phyloP scores from a whole-genome alignment of 257 asterid genomes.

The Knoxia roxburghii region DNA sequence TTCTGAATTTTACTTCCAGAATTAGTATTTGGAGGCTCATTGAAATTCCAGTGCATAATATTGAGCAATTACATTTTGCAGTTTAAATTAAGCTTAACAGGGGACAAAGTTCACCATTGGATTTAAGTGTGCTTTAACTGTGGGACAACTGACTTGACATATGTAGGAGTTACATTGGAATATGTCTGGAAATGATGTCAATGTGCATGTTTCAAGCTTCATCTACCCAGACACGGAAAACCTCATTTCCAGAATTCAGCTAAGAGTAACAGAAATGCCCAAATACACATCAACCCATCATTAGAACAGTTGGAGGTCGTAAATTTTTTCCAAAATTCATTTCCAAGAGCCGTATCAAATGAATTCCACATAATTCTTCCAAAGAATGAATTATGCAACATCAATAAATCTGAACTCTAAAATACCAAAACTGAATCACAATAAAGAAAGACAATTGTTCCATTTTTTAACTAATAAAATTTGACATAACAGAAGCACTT shows the following conservation, averaged over 20 bases:
- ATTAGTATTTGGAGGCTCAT: not conserved
- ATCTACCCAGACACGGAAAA: not conserved
- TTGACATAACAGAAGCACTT: not conserved
- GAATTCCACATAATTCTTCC: not conserved
- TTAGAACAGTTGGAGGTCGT: not conserved
- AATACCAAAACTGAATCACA: not conserved
- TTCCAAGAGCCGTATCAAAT: not conserved
- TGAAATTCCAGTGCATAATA: not conserved
- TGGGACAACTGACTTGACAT: not conserved
- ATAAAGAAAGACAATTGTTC: not conserved
- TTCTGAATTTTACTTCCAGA: not conserved
- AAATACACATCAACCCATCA: not conserved
- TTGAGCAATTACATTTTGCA: not conserved
- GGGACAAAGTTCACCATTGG: not conserved
- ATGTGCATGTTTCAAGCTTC: not conserved
- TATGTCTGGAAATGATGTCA: too few relatives aligned
- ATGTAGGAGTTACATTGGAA: not conserved
- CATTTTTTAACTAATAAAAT: too few relatives aligned
- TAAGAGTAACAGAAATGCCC: not conserved
- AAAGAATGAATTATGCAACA: not conserved
- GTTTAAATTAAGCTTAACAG: not conserved
- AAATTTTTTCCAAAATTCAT: not conserved
- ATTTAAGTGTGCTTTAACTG: not conserved
- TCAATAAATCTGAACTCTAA: not conserved
- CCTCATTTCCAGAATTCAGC: not conserved